Conservation (phyloP, 2,329 filamentous ascomycete species). For the Fusarium odoratissimum region DNA sequence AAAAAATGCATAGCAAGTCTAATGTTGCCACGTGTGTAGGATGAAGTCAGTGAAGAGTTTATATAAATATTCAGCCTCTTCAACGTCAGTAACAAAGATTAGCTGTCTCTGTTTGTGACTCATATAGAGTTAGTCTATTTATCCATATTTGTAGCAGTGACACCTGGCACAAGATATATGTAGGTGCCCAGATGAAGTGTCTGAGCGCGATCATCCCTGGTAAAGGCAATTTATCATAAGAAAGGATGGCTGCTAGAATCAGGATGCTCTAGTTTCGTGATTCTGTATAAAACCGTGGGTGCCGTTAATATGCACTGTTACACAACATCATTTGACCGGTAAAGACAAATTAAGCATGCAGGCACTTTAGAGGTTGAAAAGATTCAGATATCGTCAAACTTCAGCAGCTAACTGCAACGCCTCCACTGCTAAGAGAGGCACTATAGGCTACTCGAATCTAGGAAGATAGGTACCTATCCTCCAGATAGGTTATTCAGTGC, state of each 20-base stretch:
- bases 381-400: not conserved
- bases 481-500: not conserved
- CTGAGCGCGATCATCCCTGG: not conserved
- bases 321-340: not conserved
- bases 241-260: not conserved
- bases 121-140: not conserved
- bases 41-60: not conserved
- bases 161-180: not conserved
- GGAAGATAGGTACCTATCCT: not conserved
- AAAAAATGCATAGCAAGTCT: not conserved
- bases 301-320: not conserved
- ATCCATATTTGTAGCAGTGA: not conserved
- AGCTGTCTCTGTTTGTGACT: not conserved
- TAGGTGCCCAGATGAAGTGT: not conserved
- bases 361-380: not conserved
- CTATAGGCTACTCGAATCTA: not conserved
- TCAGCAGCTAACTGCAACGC: not conserved
- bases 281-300: not conserved
- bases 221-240: not conserved
- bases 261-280: not conserved
- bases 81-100: not conserved
- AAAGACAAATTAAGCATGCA: not conserved
- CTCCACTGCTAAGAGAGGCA: not conserved
- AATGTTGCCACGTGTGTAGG: slow-evolving; percentile 13
- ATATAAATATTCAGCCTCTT: not conserved